Evolutionary conservation across 805 yeast species (phyloP), one percentile per base, ranked within the genome.

Genomic region (Teunomyces panamensis): DNA sequence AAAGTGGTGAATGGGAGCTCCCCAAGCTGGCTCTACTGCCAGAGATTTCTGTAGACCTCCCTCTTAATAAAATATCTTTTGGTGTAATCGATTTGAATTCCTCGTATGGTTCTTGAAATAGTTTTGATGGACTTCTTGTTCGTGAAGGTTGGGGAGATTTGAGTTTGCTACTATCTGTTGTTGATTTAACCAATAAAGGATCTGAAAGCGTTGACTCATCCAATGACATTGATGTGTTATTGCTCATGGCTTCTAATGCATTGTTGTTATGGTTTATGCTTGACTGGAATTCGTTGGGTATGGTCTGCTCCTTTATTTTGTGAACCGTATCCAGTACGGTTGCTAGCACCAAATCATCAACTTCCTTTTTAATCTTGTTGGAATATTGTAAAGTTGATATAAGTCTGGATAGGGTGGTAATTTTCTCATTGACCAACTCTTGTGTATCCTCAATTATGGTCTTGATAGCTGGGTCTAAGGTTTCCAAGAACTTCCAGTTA

Each of bases 321-420:
- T 68, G 64, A 2, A 89, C 76, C 0, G 94, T 85, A 30, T 82
- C 81, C 20, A 75, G 69, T 3, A 91, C 87, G 1, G 85, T 73
- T 32, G 71, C 66, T 26, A 87, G 65, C 2, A 90, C 90, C 58
- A 83, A 68, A 16, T 67, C 75, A 59, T 89, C 94, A 3, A 89
- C 87, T 63, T 91, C 96, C 45, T 77, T 79, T 45, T 88, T 86
- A 43, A 90, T 82, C 56, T 82, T 84, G 53, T 85, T 85, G 16
- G 87, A 83, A 62, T 85, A 89, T 47, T 85, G 81, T 50, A 88
- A 71, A 2, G 89, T 80, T 51, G 90, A 86, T 10, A 88, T 84
- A 46, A 87, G 73, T 57, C 97, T 72, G 13, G 81, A 71, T 14
- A 89, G 75, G 0, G 87, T 76, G 45, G 85, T 89, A 2, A 88